Conservation (phyloP, 257 asterid genomes). For the Capsicum pubescens region DNA sequence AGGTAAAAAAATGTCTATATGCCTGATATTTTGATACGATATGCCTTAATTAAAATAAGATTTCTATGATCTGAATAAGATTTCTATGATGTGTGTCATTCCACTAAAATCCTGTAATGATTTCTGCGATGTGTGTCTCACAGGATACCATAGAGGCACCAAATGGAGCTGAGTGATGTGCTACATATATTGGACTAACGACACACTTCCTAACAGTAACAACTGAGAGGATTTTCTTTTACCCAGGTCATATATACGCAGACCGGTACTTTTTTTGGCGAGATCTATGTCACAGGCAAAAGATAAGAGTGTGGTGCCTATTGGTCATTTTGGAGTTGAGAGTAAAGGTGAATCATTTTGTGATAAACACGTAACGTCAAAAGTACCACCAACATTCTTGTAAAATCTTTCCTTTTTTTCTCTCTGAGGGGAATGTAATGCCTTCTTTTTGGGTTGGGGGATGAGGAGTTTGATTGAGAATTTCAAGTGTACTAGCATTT, state of each 20-base stretch:
- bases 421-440: not conserved
- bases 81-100: not conserved
- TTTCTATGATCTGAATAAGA: not conserved
- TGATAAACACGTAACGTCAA: slow-evolving; percentile 1
- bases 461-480: not conserved
- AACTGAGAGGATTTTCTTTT: slow-evolving; percentile 33
- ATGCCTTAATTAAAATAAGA: not conserved
- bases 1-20: slow-evolving; percentile 41
- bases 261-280: not conserved
- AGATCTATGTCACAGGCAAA: not conserved
- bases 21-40: not conserved
- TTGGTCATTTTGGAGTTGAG: not conserved
- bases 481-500: not conserved
- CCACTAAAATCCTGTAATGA: not conserved
- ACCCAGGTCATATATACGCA: not conserved
- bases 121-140: slow-evolving; percentile 28
- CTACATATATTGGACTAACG: slow-evolving; percentile 23
- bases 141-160: slow-evolving; percentile 51
- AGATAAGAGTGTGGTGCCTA: not conserved
- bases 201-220: slow-evolving; percentile 39
- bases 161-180: slow-evolving; percentile 43
- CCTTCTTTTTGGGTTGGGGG: not conserved
- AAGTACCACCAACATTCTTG: slow-evolving; percentile 8
- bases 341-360: slow-evolving; percentile 27
- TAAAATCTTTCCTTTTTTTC: not conserved